Evolutionary conservation across 805 yeast genomes (phyloP).

Genomic region (Saccharomycopsis sp.): DNA sequence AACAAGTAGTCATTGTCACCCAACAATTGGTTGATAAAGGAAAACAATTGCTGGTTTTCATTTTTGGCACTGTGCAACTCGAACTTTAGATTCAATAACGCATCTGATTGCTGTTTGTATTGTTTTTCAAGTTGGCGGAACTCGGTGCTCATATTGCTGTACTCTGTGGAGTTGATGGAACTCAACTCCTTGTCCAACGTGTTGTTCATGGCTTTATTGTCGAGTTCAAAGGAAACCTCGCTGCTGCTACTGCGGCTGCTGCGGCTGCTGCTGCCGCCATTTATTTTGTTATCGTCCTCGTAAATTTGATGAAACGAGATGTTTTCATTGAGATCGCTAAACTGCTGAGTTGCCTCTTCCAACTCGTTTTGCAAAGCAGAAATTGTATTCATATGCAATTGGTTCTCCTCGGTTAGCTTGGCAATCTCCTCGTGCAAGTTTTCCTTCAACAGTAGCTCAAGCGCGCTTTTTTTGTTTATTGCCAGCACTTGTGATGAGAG

Average conservation of each 20-base stretch:
- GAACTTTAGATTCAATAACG: conserved; percentile 1
- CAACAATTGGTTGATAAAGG: conserved; percentile 16
- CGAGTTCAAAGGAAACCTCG: neutral
- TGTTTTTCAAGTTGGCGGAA: conserved; percentile 8
- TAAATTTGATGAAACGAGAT: conserved; percentile 2
- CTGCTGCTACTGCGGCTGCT: no score
- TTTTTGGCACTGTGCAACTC: conserved; percentile 15
- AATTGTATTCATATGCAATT: neutral
- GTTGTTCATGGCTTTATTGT: neutral
- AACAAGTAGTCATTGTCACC: conserved; percentile 17
- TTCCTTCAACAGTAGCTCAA: conserved; percentile 7
- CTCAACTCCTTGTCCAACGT: conserved; percentile 10
- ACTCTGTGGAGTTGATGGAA: conserved; percentile 1
- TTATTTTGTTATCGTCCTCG: neutral
- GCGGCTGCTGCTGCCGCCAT: no score
- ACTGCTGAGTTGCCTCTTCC: conserved; percentile 7
- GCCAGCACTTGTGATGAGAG: neutral
- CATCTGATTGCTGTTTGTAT: conserved; percentile 6
- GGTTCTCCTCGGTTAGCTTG: conserved; percentile 4
- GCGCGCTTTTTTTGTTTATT: neutral
- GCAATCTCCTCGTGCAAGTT: conserved; percentile 5
- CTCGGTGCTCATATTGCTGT: conserved; percentile 4
- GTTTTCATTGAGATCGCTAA: conserved; percentile 10
- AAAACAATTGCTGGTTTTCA: conserved; percentile 15
- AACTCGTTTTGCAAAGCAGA: conserved; percentile 8